Conservation (phyloP, 2,329 filamentous ascomycete species). For the Passalora sequoiae region DNA sequence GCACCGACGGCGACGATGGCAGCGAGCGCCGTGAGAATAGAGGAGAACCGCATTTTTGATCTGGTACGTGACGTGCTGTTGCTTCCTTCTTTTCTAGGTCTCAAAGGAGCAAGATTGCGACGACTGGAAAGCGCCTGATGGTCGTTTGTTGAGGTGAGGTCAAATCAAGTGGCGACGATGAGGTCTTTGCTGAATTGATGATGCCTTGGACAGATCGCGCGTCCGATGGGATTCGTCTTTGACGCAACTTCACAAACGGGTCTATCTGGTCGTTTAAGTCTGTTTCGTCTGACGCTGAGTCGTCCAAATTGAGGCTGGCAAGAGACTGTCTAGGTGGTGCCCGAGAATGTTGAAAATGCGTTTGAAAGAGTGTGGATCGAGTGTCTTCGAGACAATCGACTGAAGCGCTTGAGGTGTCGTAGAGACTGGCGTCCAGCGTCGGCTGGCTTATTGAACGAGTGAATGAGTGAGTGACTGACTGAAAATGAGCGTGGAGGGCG, state of each 20-base stretch:
- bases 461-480: constrained; percentile 1
- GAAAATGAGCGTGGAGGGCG: neutral
- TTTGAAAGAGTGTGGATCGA: constrained; percentile 6
- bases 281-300: constrained; percentile 18
- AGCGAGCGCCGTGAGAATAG: constrained; percentile 17
- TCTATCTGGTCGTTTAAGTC: constrained; percentile 3
- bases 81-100: too few relatives aligned
- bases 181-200: neutral
- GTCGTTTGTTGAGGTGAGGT: constrained; percentile 11
- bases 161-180: neutral
- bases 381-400: constrained; percentile 3
- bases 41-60: constrained; percentile 25
- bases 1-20: constrained; percentile 15
- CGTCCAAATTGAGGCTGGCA: constrained; percentile 10
- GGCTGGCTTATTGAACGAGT: too few relatives aligned
- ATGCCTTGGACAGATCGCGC: constrained; percentile 1
- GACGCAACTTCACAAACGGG: neutral
- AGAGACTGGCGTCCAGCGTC: constrained; percentile 4
- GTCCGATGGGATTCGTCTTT: constrained; percentile 13
- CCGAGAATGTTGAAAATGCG: neutral
- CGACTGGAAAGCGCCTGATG: constrained; percentile 8
- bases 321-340: neutral
- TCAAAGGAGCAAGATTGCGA: constrained; percentile 14
- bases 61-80: constrained; percentile 16
- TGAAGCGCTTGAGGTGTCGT: constrained; percentile 1